phyloP scores from a whole-genome alignment of 805 yeast genomes.

The Candida boidinii region DNA sequence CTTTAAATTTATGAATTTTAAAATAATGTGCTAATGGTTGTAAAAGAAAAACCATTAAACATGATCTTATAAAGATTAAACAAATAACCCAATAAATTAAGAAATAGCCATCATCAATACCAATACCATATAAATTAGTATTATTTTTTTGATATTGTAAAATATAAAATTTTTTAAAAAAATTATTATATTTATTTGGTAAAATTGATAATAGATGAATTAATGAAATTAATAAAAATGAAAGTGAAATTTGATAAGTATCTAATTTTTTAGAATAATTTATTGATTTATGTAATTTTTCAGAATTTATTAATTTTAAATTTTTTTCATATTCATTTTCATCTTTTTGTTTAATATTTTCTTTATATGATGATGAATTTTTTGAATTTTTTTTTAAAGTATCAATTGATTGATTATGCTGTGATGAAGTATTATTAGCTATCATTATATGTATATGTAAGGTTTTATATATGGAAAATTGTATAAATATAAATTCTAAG shows the following conservation, averaged over 20 bases:
- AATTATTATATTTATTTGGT: conserved; percentile 13
- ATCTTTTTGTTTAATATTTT: too few relatives aligned
- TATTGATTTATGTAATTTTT: too few relatives aligned
- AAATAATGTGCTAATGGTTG: conserved; percentile 44
- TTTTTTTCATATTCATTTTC: too few relatives aligned
- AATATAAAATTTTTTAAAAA: conserved; percentile 27
- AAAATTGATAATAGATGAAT: conserved; percentile 11
- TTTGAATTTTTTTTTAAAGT: too few relatives aligned
- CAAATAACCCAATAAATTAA: conserved; percentile 47
- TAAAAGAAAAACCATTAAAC: conserved; percentile 49
- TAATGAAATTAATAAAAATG: conserved; percentile 9
- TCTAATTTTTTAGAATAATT: conserved; percentile 12
- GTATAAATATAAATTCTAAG: too few relatives aligned
- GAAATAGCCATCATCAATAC: conserved; percentile 44
- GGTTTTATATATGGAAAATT: too few relatives aligned
- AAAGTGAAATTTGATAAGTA: conserved; percentile 10
- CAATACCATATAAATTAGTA: conserved; percentile 40
- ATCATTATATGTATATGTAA: too few relatives aligned
- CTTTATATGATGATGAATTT: too few relatives aligned
- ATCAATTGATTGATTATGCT: too few relatives aligned
- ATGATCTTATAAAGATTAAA: conserved; percentile 49
- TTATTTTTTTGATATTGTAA: conserved; percentile 30
- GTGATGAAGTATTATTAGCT: too few relatives aligned
- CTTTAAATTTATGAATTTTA: conserved; percentile 40
- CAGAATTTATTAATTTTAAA: too few relatives aligned